Conservation (phyloP, 495 filamentous ascomycete genomes). For the Penicillium mononematosum region DNA sequence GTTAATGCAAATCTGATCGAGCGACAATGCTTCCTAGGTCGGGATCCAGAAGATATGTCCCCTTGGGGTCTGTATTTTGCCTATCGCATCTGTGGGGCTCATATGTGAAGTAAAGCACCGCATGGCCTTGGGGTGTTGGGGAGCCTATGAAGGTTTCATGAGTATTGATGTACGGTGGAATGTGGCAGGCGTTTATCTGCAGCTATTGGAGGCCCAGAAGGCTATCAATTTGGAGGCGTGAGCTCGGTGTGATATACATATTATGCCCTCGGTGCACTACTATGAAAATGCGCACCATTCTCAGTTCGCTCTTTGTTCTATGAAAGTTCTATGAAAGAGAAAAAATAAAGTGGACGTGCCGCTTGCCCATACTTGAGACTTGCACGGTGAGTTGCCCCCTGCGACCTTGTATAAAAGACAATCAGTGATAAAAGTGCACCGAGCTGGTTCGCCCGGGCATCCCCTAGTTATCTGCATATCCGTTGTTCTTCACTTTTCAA, state of each 20-base stretch:
- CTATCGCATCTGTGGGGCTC: constrained; percentile 17
- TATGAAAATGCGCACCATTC: no score
- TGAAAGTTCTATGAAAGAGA: no score
- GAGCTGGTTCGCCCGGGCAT: no score
- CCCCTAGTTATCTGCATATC: no score
- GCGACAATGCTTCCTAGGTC: constrained; percentile 26
- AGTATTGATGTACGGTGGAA: constrained; percentile 33
- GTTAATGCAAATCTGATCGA: constrained; percentile 22
- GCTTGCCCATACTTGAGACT: no score
- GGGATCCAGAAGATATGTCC: constrained; percentile 27
- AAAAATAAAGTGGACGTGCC: no score
- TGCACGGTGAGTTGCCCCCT: no score
- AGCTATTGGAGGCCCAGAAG: constrained; percentile 32
- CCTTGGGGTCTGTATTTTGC: constrained; percentile 23
- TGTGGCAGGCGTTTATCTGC: constrained; percentile 36
- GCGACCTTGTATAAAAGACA: no score
- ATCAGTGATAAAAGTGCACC: no score
- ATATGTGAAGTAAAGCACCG: constrained; percentile 18
- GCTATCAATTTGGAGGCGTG: constrained; percentile 16
- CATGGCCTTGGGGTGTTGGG: constrained; percentile 24
- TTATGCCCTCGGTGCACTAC: no score
- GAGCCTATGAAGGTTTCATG: constrained; percentile 21
- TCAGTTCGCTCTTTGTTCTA: no score
- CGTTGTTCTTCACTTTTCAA: no score
- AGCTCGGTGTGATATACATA: background rate